A percentile compares a stretch with the other conserved stretches of the same genome.
phyloP scores from a whole-genome alignment of 2,329 filamentous ascomycete species.

The Colletotrichum sp. region DNA sequence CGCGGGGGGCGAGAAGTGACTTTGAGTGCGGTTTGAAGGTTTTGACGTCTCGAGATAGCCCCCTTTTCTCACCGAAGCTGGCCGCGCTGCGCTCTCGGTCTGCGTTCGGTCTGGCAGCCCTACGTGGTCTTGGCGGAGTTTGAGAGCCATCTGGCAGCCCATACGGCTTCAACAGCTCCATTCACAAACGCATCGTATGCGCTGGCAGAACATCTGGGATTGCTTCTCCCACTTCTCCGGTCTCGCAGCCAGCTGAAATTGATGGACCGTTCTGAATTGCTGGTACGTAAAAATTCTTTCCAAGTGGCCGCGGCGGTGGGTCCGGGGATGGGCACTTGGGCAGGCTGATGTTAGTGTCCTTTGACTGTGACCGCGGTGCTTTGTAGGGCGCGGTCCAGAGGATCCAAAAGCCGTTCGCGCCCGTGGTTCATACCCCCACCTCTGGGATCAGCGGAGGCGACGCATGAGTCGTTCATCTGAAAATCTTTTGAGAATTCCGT shows the following conservation, averaged over 20 bases:
- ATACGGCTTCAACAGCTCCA: background rate
- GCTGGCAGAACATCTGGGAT: background rate
- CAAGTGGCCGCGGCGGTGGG: background rate
- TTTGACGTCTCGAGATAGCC: background rate
- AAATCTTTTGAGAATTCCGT: background rate
- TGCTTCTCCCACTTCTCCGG: background rate
- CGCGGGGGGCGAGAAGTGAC: background rate
- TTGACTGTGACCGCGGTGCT: background rate
- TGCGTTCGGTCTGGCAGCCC: background rate
- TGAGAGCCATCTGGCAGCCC: background rate
- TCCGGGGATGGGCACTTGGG: background rate
- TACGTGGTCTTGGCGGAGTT: background rate
- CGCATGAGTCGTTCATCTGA: slow-evolving; percentile 8
- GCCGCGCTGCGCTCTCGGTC: background rate
- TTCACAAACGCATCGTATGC: background rate
- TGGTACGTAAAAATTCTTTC: slow-evolving; percentile 9
- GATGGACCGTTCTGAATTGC: background rate
- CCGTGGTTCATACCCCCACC: background rate
- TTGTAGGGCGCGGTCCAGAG: background rate
- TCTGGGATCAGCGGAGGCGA: background rate
- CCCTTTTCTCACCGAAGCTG: background rate
- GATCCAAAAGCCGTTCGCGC: background rate
- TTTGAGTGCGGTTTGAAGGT: background rate
- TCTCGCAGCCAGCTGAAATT: background rate
- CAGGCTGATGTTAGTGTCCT: background rate